phyloP scores from a whole-genome alignment of 768 basidiomycete species.

The Gyrodon lividus region DNA sequence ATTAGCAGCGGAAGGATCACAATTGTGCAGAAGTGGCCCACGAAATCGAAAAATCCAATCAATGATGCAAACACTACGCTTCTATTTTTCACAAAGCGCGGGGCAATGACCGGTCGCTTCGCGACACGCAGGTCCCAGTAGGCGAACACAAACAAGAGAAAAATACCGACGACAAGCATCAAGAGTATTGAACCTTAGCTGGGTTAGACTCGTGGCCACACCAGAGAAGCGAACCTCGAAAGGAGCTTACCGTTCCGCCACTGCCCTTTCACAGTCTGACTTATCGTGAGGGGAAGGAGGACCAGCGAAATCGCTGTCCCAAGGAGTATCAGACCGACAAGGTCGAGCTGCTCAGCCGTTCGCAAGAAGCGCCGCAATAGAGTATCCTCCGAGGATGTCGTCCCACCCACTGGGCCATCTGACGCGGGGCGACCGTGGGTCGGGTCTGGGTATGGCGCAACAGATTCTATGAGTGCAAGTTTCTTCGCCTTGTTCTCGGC shows the following conservation, averaged over 20 bases:
- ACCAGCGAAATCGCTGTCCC: conserved; percentile 50
- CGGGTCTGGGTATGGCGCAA: not conserved
- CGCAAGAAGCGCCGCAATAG: conserved; percentile 13
- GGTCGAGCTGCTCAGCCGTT: conserved; percentile 40
- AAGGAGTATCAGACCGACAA: conserved; percentile 51
- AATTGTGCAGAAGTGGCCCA: conserved; percentile 18
- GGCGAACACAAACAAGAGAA: conserved; percentile 42
- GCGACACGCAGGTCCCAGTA: conserved; percentile 53
- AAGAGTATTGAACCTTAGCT: conserved; percentile 47
- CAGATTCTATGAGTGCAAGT: conserved; percentile 29
- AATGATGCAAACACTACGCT: conserved; percentile 56
- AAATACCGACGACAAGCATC: conserved; percentile 48
- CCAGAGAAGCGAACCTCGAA: not conserved
- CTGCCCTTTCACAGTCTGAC: conserved; percentile 35
- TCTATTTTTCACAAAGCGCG: conserved; percentile 56
- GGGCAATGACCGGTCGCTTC: conserved; percentile 57
- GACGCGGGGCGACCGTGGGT: not conserved
- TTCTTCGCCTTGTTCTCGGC: conserved; percentile 48
- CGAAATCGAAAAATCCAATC: conserved; percentile 67
- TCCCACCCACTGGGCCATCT: not conserved
- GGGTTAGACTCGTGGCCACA: conserved; percentile 3
- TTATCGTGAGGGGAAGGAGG: conserved; percentile 55
- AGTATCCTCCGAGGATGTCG: not conserved
- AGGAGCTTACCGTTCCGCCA: conserved; percentile 47
- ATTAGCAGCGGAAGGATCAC: conserved; percentile 1